These are phyloP conservation scores for Linanthus parryae DNA, from an alignment of 148 eudicot genomes.

Conservation along the genomic window DNA sequence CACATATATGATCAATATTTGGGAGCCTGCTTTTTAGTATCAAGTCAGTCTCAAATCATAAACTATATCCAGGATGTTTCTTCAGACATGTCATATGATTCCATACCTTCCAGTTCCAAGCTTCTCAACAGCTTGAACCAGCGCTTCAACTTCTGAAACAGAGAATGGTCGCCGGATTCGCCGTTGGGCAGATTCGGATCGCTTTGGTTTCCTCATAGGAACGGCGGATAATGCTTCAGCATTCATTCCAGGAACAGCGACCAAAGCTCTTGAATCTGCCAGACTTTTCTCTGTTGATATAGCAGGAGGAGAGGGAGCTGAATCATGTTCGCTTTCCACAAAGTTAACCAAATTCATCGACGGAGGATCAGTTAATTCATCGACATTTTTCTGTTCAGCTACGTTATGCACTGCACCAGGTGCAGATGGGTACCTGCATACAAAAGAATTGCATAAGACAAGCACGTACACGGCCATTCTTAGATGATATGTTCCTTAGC, in stretches of 20 bases:
- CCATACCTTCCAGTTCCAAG: constrained; percentile 97
- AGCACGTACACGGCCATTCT: too few species aligned
- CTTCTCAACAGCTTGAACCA: constrained; percentile 96
- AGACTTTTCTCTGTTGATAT: constrained; percentile 44
- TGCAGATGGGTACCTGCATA: constrained; percentile 50
- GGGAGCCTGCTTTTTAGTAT: too few species aligned
- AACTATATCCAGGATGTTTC: background rate
- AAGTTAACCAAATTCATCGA: constrained; percentile 33
- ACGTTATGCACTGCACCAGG: constrained; percentile 19
- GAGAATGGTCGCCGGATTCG: constrained; percentile 96
- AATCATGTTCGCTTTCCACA: constrained; percentile 86
- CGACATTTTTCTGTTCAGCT: constrained; percentile 29
- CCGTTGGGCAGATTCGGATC: constrained; percentile 73
- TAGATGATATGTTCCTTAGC: too few species aligned
- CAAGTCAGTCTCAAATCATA: background rate
- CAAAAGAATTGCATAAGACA: too few species aligned
- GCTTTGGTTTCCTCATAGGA: constrained; percentile 56
- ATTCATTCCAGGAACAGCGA: constrained; percentile 37
- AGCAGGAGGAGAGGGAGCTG: constrained; percentile 68
- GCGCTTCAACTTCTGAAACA: constrained; percentile 89
- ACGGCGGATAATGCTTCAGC: constrained; percentile 51
- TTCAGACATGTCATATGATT: background rate
- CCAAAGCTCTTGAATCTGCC: constrained; percentile 52
- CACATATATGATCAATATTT: too few species aligned
- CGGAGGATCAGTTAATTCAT: constrained; percentile 23